These are phyloP conservation scores for Neurospora pannonica DNA, from an alignment of 495 filamentous ascomycete species.

Conservation along the genomic window DNA sequence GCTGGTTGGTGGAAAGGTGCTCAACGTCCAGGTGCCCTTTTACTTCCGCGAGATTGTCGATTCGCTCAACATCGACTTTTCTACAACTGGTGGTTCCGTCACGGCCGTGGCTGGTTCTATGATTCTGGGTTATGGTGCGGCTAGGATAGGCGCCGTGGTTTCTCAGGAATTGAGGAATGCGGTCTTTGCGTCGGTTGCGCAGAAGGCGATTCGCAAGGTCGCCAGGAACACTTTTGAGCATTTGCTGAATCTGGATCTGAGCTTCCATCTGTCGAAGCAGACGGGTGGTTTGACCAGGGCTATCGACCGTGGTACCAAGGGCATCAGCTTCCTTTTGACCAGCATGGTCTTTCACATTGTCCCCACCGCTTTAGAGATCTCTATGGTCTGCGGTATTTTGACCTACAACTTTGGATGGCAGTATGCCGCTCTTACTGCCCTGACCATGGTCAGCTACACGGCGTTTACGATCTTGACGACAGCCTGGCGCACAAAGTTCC, in stretches of 20 bases:
- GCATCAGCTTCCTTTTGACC: slow-evolving; percentile 90
- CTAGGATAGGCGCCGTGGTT: slow-evolving; percentile 75
- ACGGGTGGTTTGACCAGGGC: slow-evolving; percentile 90
- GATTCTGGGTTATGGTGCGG: slow-evolving; percentile 84
- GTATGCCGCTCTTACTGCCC: slow-evolving; percentile 84
- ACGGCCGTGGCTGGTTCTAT: slow-evolving; percentile 82
- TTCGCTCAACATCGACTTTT: slow-evolving; percentile 91
- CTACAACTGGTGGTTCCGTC: slow-evolving; percentile 70
- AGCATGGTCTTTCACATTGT: slow-evolving; percentile 99
- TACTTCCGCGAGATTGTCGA: slow-evolving; percentile 98
- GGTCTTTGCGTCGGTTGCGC: slow-evolving; percentile 91
- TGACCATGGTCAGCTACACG: slow-evolving; percentile 88
- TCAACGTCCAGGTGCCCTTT: slow-evolving; percentile 97
- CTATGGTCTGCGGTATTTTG: slow-evolving; percentile 85
- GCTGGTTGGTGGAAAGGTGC: slow-evolving; percentile 81
- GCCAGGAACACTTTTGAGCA: slow-evolving; percentile 90
- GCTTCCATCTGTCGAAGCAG: slow-evolving; percentile 88
- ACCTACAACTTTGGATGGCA: slow-evolving; percentile 90
- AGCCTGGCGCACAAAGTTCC: slow-evolving; percentile 92
- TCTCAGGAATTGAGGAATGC: slow-evolving; percentile 93
- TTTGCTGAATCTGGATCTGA: slow-evolving; percentile 76
- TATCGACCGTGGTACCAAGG: slow-evolving; percentile 94
- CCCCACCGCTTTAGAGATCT: slow-evolving; percentile 87
- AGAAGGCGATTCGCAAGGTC: slow-evolving; percentile 88
- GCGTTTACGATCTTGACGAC: slow-evolving; percentile 94